Conservation (phyloP, 495 filamentous ascomycete genomes). For the Penicillium desertorum region DNA sequence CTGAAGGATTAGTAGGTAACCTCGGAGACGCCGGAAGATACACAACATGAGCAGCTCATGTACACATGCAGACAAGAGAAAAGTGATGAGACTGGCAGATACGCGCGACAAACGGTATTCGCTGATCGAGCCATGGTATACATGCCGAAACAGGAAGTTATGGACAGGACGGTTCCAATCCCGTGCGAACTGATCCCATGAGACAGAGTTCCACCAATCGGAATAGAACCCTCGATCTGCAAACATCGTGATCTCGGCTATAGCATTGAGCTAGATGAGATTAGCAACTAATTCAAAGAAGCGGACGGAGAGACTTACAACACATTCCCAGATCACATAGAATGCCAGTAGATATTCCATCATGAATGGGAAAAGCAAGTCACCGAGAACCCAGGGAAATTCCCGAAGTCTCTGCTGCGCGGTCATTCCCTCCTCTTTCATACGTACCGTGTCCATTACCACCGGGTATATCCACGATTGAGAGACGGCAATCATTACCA, state of each 20-base stretch:
- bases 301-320: conserved; percentile 31
- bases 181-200: conserved; percentile 60
- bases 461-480: conserved; percentile 62
- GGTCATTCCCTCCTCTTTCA: conserved; percentile 62
- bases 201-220: conserved; percentile 64
- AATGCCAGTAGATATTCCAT: conserved; percentile 64
- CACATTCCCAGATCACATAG: conserved; percentile 79
- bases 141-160: conserved; percentile 69
- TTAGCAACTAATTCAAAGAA: not conserved
- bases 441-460: conserved; percentile 60
- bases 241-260: conserved; percentile 70
- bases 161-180: conserved; percentile 77
- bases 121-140: conserved; percentile 72
- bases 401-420: conserved; percentile 57
- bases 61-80: conserved; percentile 65
- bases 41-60: conserved; percentile 78
- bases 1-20: conserved; percentile 68
- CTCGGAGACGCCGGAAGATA: conserved; percentile 72
- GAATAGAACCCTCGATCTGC: conserved; percentile 78
- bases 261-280: conserved; percentile 56
- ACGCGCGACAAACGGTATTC: conserved; percentile 64
- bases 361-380: conserved; percentile 72
- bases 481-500: conserved; percentile 47
- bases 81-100: conserved; percentile 72
- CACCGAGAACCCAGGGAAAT: conserved; percentile 67